These are phyloP conservation scores for Aulographum hederae DNA, from an alignment of 2,329 filamentous ascomycete genomes.

Conservation along the genomic window DNA sequence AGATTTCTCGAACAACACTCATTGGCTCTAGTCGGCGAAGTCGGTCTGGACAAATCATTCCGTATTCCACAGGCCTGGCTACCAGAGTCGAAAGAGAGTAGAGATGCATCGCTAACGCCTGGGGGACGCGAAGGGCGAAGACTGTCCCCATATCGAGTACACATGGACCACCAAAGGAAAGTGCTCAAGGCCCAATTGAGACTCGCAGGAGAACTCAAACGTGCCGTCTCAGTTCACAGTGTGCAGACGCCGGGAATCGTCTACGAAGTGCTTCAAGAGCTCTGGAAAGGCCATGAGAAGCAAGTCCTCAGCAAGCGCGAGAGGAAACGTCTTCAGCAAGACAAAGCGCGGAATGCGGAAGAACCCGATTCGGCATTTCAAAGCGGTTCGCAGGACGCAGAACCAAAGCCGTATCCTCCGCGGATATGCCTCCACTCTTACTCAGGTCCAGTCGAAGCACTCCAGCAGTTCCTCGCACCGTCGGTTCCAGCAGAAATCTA, in stretches of 20 bases:
- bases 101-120: constrained; percentile 38
- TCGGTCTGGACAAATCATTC: constrained; percentile 62
- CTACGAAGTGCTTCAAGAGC: constrained; percentile 42
- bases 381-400: constrained; percentile 6
- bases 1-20: constrained; percentile 37
- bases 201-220: constrained; percentile 47
- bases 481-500: constrained; percentile 60
- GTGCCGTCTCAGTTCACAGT: constrained; percentile 52
- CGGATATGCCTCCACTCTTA: constrained; percentile 89
- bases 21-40: constrained; percentile 53
- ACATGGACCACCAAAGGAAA: constrained; percentile 47
- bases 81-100: constrained; percentile 17
- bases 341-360: constrained; percentile 2
- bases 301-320: constrained; percentile 42
- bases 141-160: constrained; percentile 50
- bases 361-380: constrained; percentile 1
- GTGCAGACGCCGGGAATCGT: constrained; percentile 60
- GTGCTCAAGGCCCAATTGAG: constrained; percentile 51
- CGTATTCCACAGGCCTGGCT: constrained; percentile 47
- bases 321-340: constrained; percentile 13
- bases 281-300: constrained; percentile 55
- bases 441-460: constrained; percentile 55
- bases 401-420: constrained; percentile 54
- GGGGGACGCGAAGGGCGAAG: constrained; percentile 52
- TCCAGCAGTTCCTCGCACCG: constrained; percentile 61